Percentiles rank a stretch among this genome's conserved stretches.
Evolutionary conservation across 2,329 filamentous ascomycete species (phyloP).

Genomic region (Pleomassaria siparia): DNA sequence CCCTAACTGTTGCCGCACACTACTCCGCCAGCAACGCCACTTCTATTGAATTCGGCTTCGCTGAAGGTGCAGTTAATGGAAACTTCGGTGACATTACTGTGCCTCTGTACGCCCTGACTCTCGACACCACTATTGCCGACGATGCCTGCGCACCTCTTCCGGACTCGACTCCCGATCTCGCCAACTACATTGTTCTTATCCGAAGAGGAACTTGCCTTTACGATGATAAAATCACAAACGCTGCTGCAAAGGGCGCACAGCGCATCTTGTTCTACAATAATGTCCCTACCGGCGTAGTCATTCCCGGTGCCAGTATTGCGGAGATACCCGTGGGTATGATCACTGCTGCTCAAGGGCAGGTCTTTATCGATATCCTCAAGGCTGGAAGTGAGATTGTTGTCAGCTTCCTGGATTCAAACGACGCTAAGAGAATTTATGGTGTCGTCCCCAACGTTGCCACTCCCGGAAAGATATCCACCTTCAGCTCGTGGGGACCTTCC

Average conservation of each 20-base stretch:
- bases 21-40: slow-evolving; percentile 30
- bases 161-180: slow-evolving; percentile 58
- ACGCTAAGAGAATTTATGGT: background rate
- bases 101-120: slow-evolving; percentile 43
- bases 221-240: slow-evolving; percentile 56
- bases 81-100: slow-evolving; percentile 17
- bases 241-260: slow-evolving; percentile 57
- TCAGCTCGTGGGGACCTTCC: slow-evolving; percentile 63
- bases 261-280: slow-evolving; percentile 66
- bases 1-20: slow-evolving; percentile 38
- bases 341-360: slow-evolving; percentile 16
- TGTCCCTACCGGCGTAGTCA: background rate
- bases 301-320: background rate
- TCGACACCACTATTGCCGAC: slow-evolving; percentile 51
- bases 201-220: slow-evolving; percentile 62
- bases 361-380: background rate
- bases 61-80: slow-evolving; percentile 33
- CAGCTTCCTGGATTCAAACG: background rate
- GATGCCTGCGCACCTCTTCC: slow-evolving; percentile 58
- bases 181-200: slow-evolving; percentile 60
- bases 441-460: slow-evolving; percentile 21
- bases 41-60: slow-evolving; percentile 30
- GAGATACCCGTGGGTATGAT: slow-evolving; percentile 18
- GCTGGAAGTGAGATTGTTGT: background rate
- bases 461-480: slow-evolving; percentile 56